Percentiles rank a stretch among this genome's conserved stretches.
These are phyloP conservation scores for Backusella luteola DNA, from an alignment of 192 early-diverging fungal species.

Conservation along the genomic window DNA sequence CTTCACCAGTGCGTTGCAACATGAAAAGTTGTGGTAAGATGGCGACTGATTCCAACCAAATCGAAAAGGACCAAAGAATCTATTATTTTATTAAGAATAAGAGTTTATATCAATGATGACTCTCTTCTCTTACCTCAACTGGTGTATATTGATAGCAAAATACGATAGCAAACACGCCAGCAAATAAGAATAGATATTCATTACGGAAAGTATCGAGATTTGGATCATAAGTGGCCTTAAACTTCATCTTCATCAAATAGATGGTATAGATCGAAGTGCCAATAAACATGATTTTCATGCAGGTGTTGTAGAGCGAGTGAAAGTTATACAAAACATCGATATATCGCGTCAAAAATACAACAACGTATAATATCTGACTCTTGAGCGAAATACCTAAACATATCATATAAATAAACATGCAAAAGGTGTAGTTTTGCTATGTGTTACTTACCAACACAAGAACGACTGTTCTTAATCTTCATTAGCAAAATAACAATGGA, in stretches of 20 bases:
- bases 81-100: slow-evolving; percentile 36
- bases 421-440: not conserved
- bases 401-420: not conserved
- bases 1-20: slow-evolving; percentile 93
- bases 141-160: slow-evolving; percentile 9
- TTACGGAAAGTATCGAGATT: slow-evolving; percentile 87
- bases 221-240: slow-evolving; percentile 92
- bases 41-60: slow-evolving; percentile 94
- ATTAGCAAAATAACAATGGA: slow-evolving; percentile 68
- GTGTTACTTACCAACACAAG: slow-evolving; percentile 67
- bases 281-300: slow-evolving; percentile 98
- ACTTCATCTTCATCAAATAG: slow-evolving; percentile 84
- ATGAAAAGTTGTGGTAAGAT: slow-evolving; percentile 99
- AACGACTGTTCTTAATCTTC: slow-evolving; percentile 88
- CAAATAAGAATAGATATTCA: slow-evolving; percentile 63
- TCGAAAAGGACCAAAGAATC: slow-evolving; percentile 96
- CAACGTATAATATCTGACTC: slow-evolving; percentile 86
- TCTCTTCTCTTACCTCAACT: not conserved
- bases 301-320: slow-evolving; percentile 86
- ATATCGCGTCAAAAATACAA: slow-evolving; percentile 93
- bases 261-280: slow-evolving; percentile 81
- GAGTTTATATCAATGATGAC: not conserved
- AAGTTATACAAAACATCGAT: slow-evolving; percentile 80
- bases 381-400: slow-evolving; percentile 94
- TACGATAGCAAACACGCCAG: not conserved